A percentile compares a stretch with the other conserved stretches of the same genome.
Conservation (phyloP, 805 yeast species). For the Kuraishia molischiana region DNA sequence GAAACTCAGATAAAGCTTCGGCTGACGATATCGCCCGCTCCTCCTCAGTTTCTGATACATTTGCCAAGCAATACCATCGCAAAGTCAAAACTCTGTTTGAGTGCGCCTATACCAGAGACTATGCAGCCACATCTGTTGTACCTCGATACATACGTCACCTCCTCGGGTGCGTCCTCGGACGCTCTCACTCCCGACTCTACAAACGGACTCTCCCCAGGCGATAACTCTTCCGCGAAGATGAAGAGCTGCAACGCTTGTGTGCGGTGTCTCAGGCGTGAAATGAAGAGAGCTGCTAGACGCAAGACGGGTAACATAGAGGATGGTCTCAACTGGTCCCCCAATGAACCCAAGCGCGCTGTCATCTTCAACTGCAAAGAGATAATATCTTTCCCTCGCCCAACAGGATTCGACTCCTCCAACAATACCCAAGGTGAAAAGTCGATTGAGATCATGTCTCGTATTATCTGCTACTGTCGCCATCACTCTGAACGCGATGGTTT, state of each 20-base stretch:
- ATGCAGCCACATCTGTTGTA: constrained; percentile 45
- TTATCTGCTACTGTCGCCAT: constrained; percentile 94
- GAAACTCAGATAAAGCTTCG: constrained; percentile 89
- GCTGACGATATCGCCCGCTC: constrained; percentile 64
- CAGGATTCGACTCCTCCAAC: constrained; percentile 35
- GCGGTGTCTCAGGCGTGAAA: constrained; percentile 86
- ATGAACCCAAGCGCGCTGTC: constrained; percentile 69
- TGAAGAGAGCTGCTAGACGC: constrained; percentile 88
- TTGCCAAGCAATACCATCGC: constrained; percentile 83
- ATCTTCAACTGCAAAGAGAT: constrained; percentile 90
- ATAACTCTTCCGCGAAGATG: constrained; percentile 8
- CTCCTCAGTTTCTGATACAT: constrained; percentile 62
- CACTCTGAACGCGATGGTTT: constrained; percentile 87
- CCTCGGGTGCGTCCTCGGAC: not conserved
- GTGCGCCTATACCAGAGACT: constrained; percentile 35
- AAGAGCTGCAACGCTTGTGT: constrained; percentile 67
- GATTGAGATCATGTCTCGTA: constrained; percentile 53
- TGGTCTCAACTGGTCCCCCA: constrained; percentile 68
- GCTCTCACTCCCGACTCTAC: not conserved
- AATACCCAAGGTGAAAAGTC: constrained; percentile 22
- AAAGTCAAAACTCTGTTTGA: constrained; percentile 66
- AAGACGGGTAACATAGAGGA: constrained; percentile 72
- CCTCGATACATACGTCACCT: constrained; percentile 72
- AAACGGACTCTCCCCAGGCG: not conserved
- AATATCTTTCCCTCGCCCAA: constrained; percentile 59